Conservation (phyloP, 345 rosid genomes). For the Gossypium bickii region DNA sequence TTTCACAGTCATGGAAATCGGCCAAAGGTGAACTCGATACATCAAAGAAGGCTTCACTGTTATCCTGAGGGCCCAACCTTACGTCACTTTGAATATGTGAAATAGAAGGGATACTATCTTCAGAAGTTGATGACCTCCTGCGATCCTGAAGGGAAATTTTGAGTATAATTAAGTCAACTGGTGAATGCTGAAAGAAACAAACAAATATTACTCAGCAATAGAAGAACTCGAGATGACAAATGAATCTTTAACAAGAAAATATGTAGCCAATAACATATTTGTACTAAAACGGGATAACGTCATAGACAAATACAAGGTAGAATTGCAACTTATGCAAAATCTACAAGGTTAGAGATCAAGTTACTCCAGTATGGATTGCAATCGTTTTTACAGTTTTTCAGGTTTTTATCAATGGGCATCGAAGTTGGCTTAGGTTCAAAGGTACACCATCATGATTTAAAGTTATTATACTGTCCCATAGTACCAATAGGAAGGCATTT, state of each 20-base stretch:
- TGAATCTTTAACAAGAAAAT: neutral
- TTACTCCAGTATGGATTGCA: neutral
- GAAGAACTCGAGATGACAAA: neutral
- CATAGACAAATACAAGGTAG: neutral
- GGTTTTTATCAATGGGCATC: neutral
- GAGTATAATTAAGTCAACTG: neutral
- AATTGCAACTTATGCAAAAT: conserved; percentile 4
- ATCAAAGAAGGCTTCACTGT: conserved; percentile 43
- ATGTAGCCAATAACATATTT: neutral
- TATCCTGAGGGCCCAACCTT: conserved; percentile 44
- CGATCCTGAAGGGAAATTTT: conserved; percentile 33
- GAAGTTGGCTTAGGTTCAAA: neutral
- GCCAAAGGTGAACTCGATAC: conserved; percentile 62
- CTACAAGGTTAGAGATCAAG: neutral
- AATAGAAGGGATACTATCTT: conserved; percentile 30
- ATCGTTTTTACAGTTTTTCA: neutral
- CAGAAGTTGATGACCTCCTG: conserved; percentile 30
- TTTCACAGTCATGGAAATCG: conserved; percentile 72
- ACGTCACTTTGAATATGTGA: conserved; percentile 43
- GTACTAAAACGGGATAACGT: neutral
- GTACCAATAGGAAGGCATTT: neutral
- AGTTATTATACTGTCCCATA: neutral
- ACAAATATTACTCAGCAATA: neutral
- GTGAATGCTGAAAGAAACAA: neutral
- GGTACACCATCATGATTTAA: neutral